A percentile compares a stretch with the other conserved stretches of the same genome.
phyloP scores from a whole-genome alignment of 306 rosid species.

The Prinsepia uniflora region DNA sequence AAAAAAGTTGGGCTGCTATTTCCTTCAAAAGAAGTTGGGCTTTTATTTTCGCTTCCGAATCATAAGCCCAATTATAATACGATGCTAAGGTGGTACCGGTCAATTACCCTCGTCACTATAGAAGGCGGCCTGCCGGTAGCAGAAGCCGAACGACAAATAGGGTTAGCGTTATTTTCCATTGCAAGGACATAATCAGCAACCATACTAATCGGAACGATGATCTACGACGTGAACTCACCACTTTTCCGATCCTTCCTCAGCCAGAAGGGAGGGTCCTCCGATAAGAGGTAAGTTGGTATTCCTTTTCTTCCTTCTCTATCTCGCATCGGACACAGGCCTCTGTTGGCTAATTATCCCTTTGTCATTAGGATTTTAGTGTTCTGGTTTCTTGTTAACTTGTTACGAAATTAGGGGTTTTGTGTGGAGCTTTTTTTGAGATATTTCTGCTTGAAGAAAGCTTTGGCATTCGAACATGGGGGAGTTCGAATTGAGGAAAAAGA shows the following conservation, averaged over 20 bases:
- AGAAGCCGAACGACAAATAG: conserved; percentile 9
- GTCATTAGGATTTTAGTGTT: neutral
- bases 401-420: neutral
- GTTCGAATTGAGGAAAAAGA: neutral
- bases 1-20: neutral
- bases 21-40: neutral
- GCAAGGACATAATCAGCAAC: neutral
- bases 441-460: neutral
- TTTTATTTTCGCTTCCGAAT: neutral
- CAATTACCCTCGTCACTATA: neutral
- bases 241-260: conserved; percentile 98
- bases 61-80: neutral
- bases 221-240: conserved; percentile 94
- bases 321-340: neutral
- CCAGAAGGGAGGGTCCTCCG: conserved; percentile 96
- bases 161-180: conserved; percentile 43
- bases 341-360: neutral
- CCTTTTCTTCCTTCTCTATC: neutral
- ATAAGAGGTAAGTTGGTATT: conserved; percentile 54
- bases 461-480: neutral
- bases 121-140: neutral
- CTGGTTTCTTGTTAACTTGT: neutral
- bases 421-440: neutral
- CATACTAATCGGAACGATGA: conserved; percentile 41
- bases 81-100: neutral